Evolutionary conservation across 2,329 filamentous ascomycete genomes (phyloP), one percentile per base, ranked within the genome.

Genomic region (Zymoseptoria brevis): DNA sequence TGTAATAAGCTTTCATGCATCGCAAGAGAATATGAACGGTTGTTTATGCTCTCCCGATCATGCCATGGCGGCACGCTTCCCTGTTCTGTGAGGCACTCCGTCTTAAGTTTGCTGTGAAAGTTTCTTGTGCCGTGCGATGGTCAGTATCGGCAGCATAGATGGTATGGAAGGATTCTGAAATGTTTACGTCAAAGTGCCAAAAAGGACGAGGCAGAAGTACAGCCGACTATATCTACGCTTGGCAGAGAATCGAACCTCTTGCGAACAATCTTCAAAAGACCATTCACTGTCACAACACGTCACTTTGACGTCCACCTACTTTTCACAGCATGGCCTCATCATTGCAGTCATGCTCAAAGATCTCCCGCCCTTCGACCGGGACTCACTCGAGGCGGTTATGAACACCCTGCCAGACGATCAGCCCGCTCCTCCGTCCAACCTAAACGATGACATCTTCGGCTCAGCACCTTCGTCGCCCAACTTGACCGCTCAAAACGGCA

Each of bases 391-490:
- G 11, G 35, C 65, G 58, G 59, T 67, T 62, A 63, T 68, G 64
- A 67, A 59, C 53, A 61, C 50, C 57, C 29, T 53, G 22, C 56
- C 51, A 50, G 26, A 49, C 22, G 49, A 60, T 19, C 9, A 45
- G 30, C 22, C 45, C 11, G 41, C 6, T n/a, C 26, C 57, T 30
- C 59, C 45, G 8, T 56, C 67, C 50, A 68, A 72, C 41, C 66
- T 68, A 1, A 71, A 79, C 49, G 76, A 78, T 65, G 77, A 80
- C 58, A 74, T 80, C 49, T 80, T 79, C 59, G 77, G 75, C 53
- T 78, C 76, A 26, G 73, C 71, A 26, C 75, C 76, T 3, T 64
- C 67, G 4, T 77, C 75, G 2, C 76, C 76, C 3, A 58, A 61
- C 6, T 57, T 65, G 1, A 22, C 50, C n/a, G 60, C 56, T 9